Evolutionary conservation across 306 rosid species (phyloP).

Genomic region (Dryas alaskensis): DNA sequence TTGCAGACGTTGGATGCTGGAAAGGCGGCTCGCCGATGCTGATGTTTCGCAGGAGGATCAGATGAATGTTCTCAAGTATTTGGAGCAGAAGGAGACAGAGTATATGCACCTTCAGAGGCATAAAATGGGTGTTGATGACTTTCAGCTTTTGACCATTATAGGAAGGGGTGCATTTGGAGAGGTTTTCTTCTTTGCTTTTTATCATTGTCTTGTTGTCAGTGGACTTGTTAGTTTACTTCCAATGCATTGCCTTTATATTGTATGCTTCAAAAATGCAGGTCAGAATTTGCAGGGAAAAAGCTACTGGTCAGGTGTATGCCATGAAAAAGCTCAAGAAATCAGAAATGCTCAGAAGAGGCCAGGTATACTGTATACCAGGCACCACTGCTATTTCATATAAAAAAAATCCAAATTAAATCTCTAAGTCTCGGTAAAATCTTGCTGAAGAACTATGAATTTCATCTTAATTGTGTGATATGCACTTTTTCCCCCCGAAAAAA

Average conservation of each 20-base stretch:
- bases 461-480: not conserved
- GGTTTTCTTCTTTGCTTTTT: conserved; percentile 33
- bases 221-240: not conserved
- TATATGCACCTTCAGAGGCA: conserved; percentile 80
- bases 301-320: conserved; percentile 77
- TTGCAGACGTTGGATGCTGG: conserved; percentile 68
- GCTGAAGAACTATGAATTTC: not conserved
- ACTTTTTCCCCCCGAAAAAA: not conserved
- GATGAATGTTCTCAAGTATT: conserved; percentile 61
- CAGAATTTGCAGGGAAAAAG: conserved; percentile 76
- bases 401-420: too few relatives aligned
- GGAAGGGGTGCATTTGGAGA: conserved; percentile 96
- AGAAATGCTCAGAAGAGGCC: conserved; percentile 92
- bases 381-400: not conserved
- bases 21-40: conserved; percentile 89
- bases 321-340: conserved; percentile 93
- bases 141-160: conserved; percentile 73
- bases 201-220: not conserved
- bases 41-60: conserved; percentile 82
- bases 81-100: conserved; percentile 87
- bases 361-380: conserved; percentile 32
- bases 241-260: not conserved
- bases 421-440: not conserved
- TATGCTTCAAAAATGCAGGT: conserved; percentile 48
- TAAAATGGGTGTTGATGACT: conserved; percentile 92